These are phyloP conservation scores for Priceomyces melissophilus DNA, from an alignment of 805 yeast species.

Conservation along the genomic window DNA sequence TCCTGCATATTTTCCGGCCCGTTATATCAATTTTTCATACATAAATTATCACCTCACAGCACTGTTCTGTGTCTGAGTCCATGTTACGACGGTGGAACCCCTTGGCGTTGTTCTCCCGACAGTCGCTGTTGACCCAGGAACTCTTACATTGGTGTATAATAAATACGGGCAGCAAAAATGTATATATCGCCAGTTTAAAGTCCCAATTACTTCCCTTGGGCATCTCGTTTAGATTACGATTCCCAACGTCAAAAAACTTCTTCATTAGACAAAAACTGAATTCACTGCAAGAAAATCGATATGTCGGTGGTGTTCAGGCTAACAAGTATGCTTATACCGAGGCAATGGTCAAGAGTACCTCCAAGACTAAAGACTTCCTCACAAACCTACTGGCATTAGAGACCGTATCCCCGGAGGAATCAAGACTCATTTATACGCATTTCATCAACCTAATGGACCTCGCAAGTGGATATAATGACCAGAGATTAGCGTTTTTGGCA, in stretches of 20 bases:
- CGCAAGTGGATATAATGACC: conserved; percentile 16
- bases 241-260: no score
- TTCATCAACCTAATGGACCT: conserved; percentile 21
- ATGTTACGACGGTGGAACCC: conserved; percentile 7
- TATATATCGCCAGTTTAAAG: conserved; percentile 4
- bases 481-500: conserved; percentile 14
- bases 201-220: conserved; percentile 6
- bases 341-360: neutral
- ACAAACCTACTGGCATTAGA: conserved; percentile 8
- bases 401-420: conserved; percentile 7
- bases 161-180: conserved; percentile 7
- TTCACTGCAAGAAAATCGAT: no score
- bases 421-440: conserved; percentile 13
- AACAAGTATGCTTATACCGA: neutral
- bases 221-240: no score
- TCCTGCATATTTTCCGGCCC: no score
- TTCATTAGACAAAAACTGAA: no score
- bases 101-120: conserved; percentile 2
- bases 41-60: no score
- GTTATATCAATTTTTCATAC: no score
- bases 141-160: conserved; percentile 6
- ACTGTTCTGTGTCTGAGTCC: no score
- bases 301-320: neutral
- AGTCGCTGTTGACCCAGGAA: conserved; percentile 2
- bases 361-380: conserved; percentile 10